A percentile compares a stretch with the other conserved stretches of the same genome.
Conservation (phyloP, 2,329 filamentous ascomycete genomes). For the Xylaria sp. region DNA sequence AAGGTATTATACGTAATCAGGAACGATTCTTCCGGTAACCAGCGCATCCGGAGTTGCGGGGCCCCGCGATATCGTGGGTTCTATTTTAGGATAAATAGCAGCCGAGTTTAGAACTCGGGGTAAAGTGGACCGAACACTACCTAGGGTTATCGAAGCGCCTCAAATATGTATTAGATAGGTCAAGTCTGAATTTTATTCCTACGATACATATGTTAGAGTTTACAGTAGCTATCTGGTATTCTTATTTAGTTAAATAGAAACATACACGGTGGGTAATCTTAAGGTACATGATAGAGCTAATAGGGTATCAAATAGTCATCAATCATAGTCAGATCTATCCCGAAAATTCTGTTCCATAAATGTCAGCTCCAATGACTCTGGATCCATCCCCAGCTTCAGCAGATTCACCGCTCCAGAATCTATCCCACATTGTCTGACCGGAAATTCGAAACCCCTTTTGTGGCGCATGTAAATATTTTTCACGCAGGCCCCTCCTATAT, state of each 20-base stretch:
- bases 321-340: neutral
- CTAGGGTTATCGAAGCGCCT: neutral
- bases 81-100: neutral
- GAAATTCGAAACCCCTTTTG: neutral
- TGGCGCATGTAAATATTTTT: neutral
- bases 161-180: too few relatives aligned
- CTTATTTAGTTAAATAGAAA: too few relatives aligned
- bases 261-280: too few relatives aligned
- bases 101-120: constrained; percentile 10
- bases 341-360: neutral
- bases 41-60: constrained; percentile 13
- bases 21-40: neutral
- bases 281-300: too few relatives aligned
- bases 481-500: neutral
- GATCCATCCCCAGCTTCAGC: neutral
- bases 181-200: too few relatives aligned
- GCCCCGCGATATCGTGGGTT: constrained; percentile 14
- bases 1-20: neutral
- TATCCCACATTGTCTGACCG: neutral
- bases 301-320: neutral
- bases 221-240: too few relatives aligned
- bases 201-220: too few relatives aligned
- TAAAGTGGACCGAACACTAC: constrained; percentile 22
- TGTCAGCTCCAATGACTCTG: neutral
- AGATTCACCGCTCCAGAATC: neutral